These are phyloP conservation scores for Fraxinus paxiana DNA, from an alignment of 305 asterid species.

Conservation along the genomic window DNA sequence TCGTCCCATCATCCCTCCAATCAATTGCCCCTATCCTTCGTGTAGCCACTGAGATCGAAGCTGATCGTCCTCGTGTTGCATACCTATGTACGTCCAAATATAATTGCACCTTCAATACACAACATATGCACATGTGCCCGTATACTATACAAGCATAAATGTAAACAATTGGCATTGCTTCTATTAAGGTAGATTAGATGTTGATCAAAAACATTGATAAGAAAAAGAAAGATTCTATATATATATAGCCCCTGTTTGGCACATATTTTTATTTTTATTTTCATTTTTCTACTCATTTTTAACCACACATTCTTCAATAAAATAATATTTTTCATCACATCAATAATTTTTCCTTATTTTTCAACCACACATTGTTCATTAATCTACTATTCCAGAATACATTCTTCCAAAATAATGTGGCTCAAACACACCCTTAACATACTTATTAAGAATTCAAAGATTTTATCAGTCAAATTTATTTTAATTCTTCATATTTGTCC, in stretches of 20 bases:
- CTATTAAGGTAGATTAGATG: neutral
- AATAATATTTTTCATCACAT: no score
- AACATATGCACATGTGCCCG: neutral
- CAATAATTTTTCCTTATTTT: no score
- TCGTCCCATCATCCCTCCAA: slow-evolving; percentile 88
- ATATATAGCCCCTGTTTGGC: no score
- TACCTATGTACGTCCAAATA: slow-evolving; percentile 58
- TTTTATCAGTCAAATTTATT: neutral
- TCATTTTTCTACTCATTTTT: no score
- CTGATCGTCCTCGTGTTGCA: slow-evolving; percentile 90
- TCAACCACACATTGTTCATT: no score
- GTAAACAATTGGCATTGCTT: no score
- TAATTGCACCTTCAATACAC: neutral
- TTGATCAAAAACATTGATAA: neutral
- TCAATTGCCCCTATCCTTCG: slow-evolving; percentile 89
- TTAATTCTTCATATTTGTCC: neutral
- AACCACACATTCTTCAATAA: no score
- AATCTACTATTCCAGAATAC: no score
- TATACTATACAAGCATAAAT: neutral
- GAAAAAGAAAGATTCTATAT: no score
- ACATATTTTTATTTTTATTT: no score
- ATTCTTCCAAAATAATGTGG: no score
- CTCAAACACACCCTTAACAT: no score
- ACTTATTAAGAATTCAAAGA: neutral
- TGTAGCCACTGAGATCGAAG: slow-evolving; percentile 74